Conservation (phyloP, 78 protist species). For the Dictyostelium discoideum region DNA sequence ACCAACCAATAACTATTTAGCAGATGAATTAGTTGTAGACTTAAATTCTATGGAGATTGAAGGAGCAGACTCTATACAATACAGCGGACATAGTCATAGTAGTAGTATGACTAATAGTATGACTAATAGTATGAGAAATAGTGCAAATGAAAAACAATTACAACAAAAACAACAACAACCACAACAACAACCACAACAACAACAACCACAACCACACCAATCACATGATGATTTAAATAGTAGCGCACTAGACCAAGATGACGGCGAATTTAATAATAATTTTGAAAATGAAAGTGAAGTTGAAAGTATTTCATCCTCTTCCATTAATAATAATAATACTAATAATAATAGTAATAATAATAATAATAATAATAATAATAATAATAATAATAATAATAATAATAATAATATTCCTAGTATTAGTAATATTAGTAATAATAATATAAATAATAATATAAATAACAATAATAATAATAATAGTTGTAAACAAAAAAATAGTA, state of each 20-base stretch:
- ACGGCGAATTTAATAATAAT: neutral
- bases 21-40: neutral
- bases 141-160: neutral
- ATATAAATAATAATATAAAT: neutral
- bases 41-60: neutral
- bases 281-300: slow-evolving; percentile 5
- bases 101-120: neutral
- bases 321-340: neutral
- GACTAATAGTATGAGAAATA: neutral
- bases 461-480: neutral
- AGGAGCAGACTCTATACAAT: neutral
- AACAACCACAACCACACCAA: neutral
- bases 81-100: neutral
- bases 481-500: neutral
- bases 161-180: neutral
- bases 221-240: neutral
- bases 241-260: neutral
- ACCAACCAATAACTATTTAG: neutral
- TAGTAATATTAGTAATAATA: too few relatives aligned
- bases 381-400: neutral
- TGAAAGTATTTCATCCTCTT: neutral
- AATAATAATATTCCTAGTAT: too few relatives aligned
- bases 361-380: neutral
- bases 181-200: neutral
- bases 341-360: neutral